Conservation (phyloP, 768 basidiomycete genomes). For the Mycena indigotica region DNA sequence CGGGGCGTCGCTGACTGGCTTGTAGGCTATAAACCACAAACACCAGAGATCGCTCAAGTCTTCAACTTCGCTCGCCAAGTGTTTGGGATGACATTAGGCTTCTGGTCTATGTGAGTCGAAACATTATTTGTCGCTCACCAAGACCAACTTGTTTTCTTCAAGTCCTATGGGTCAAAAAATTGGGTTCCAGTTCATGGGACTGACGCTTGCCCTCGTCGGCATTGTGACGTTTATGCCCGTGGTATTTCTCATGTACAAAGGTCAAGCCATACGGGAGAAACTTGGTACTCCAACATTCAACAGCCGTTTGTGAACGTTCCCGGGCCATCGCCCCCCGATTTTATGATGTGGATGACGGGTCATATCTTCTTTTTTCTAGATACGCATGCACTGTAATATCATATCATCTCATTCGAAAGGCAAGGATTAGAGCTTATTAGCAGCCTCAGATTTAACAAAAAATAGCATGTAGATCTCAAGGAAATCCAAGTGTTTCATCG, state of each 20-base stretch:
- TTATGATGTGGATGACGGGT: too few relatives aligned
- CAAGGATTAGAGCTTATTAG: too few relatives aligned
- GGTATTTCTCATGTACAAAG: conserved; percentile 19
- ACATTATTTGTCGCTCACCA: neutral
- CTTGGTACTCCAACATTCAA: conserved; percentile 19
- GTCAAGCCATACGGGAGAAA: conserved; percentile 13
- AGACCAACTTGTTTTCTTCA: neutral
- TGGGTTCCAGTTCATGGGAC: conserved; percentile 23
- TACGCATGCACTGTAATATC: too few relatives aligned
- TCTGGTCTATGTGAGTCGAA: conserved; percentile 20
- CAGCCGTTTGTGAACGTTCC: conserved; percentile 12
- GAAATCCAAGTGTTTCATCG: too few relatives aligned
- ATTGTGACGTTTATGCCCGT: conserved; percentile 19
- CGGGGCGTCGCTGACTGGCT: neutral
- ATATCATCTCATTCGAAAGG: too few relatives aligned
- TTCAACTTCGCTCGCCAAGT: conserved; percentile 23
- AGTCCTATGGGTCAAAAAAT: conserved; percentile 20
- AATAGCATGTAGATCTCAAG: too few relatives aligned
- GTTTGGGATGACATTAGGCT: conserved; percentile 24
- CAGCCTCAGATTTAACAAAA: too few relatives aligned
- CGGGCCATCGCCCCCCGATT: too few relatives aligned
- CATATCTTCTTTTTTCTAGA: too few relatives aligned
- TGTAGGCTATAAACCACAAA: conserved; percentile 22
- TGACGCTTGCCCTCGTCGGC: conserved; percentile 18
- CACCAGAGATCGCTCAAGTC: conserved; percentile 20